These are phyloP conservation scores for Crithidia expoeki DNA, from an alignment of 208 protist genomes.

Conservation along the genomic window DNA sequence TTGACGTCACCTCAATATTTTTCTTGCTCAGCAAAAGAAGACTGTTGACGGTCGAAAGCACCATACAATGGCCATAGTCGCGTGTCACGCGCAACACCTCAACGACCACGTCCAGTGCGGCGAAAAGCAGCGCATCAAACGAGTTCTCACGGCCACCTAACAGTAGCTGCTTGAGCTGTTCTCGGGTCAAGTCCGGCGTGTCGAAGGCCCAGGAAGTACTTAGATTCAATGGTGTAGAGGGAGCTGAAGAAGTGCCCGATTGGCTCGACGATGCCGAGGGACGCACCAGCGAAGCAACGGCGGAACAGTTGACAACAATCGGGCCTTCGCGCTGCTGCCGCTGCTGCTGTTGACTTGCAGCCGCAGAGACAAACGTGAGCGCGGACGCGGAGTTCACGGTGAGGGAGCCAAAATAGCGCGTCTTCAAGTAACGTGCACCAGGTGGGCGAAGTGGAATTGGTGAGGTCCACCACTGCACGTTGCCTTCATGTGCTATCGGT, in stretches of 20 bases:
- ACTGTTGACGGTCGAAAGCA: slow-evolving; percentile 55
- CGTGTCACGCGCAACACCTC: slow-evolving; percentile 44
- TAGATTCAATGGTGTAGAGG: too few relatives aligned
- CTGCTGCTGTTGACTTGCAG: not conserved
- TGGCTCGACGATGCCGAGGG: not conserved
- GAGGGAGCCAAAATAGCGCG: slow-evolving; percentile 22
- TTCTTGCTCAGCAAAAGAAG: slow-evolving; percentile 51
- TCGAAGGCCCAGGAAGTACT: slow-evolving; percentile 39
- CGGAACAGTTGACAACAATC: slow-evolving; percentile 17
- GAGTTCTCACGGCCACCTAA: slow-evolving; percentile 46
- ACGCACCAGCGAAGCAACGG: slow-evolving; percentile 14
- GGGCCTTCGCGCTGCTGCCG: slow-evolving; percentile 2
- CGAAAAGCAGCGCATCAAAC: slow-evolving; percentile 59
- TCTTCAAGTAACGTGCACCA: slow-evolving; percentile 26
- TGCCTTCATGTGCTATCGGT: not conserved
- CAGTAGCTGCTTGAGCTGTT: slow-evolving; percentile 43
- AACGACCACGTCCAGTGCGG: slow-evolving; percentile 67
- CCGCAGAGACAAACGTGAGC: not conserved
- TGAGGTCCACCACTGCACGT: not conserved
- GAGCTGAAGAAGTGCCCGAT: not conserved
- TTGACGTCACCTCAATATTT: slow-evolving; percentile 10
- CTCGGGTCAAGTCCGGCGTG: slow-evolving; percentile 26
- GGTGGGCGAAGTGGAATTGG: slow-evolving; percentile 26
- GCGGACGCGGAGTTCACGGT: not conserved
- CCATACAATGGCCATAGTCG: slow-evolving; percentile 55